phyloP scores from a whole-genome alignment of 495 filamentous ascomycete species.

The Tirmania nivea region DNA sequence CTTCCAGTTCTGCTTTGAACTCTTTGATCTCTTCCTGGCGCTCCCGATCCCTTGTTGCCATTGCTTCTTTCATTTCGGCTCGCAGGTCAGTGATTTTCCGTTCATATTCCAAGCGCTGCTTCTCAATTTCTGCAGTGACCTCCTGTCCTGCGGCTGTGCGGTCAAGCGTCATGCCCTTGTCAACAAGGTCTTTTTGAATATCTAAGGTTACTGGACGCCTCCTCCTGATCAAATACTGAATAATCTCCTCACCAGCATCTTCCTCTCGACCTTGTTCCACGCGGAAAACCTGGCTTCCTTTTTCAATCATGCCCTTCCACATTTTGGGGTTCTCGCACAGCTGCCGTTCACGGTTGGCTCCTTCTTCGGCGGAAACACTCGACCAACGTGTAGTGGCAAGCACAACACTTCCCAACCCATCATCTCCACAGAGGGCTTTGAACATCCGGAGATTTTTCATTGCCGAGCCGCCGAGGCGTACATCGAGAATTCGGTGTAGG shows the following conservation, averaged over 20 bases:
- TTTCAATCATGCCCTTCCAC: conserved; percentile 22
- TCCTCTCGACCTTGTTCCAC: conserved; percentile 13
- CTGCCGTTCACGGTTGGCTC: conserved; percentile 20
- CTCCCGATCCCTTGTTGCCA: background rate
- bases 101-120: background rate
- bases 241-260: conserved; percentile 19
- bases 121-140: conserved; percentile 6
- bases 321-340: conserved; percentile 20
- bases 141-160: conserved; percentile 21
- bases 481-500: conserved; percentile 27
- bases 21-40: conserved; percentile 10
- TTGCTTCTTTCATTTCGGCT: conserved; percentile 2
- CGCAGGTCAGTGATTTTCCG: background rate
- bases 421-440: conserved; percentile 23
- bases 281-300: conserved; percentile 13
- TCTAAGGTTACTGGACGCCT: conserved; percentile 13
- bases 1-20: conserved; percentile 8
- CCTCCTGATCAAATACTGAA: conserved; percentile 1
- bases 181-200: conserved; percentile 24
- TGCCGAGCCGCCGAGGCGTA: conserved; percentile 22
- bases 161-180: conserved; percentile 17
- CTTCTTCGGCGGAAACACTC: conserved; percentile 11
- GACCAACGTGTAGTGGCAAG: conserved; percentile 29
- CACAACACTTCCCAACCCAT: conserved; percentile 22
- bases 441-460: conserved; percentile 26